Evolutionary conservation across 2,329 filamentous ascomycete species (phyloP).

Genomic region (Pseudogymnoascus sp.): DNA sequence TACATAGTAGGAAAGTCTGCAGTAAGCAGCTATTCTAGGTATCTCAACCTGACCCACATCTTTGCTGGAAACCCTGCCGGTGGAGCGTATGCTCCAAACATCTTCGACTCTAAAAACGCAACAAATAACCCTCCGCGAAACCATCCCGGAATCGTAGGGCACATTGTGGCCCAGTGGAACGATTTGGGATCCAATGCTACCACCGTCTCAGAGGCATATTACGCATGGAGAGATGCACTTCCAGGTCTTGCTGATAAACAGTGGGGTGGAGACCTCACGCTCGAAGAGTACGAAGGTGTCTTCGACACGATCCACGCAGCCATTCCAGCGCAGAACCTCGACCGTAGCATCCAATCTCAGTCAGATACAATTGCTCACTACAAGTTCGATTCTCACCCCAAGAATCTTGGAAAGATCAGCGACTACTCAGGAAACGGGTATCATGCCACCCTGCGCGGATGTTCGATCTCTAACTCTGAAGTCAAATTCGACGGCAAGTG

Average conservation of each 20-base stretch:
- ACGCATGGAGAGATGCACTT: conserved; percentile 41
- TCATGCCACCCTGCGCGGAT: conserved; percentile 30
- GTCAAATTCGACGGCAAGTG: conserved; percentile 32
- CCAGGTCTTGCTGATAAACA: conserved; percentile 44
- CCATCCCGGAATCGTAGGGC: conserved; percentile 36
- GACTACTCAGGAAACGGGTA: conserved; percentile 35
- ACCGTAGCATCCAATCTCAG: conserved; percentile 32
- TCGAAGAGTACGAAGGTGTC: conserved; percentile 30
- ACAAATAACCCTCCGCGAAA: conserved; percentile 37
- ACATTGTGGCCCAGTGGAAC: conserved; percentile 45
- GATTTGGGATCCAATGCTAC: conserved; percentile 45
- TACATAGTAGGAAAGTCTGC: conserved; percentile 41
- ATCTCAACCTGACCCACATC: conserved; percentile 38
- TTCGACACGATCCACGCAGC: conserved; percentile 33
- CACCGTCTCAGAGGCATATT: conserved; percentile 43
- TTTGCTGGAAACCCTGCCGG: conserved; percentile 26
- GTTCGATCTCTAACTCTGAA: conserved; percentile 24
- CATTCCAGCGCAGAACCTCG: conserved; percentile 41
- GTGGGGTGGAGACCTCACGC: conserved; percentile 41
- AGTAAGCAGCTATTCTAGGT: conserved; percentile 35
- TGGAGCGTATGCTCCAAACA: conserved; percentile 38
- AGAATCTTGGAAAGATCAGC: conserved; percentile 2
- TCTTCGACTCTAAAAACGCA: conserved; percentile 41
- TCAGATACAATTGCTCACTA: conserved; percentile 31
- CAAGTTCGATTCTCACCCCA: conserved; percentile 19